Base-by-base conservation (phyloP, 257 asterid species). In the Rubia yunnanensis region DNA sequence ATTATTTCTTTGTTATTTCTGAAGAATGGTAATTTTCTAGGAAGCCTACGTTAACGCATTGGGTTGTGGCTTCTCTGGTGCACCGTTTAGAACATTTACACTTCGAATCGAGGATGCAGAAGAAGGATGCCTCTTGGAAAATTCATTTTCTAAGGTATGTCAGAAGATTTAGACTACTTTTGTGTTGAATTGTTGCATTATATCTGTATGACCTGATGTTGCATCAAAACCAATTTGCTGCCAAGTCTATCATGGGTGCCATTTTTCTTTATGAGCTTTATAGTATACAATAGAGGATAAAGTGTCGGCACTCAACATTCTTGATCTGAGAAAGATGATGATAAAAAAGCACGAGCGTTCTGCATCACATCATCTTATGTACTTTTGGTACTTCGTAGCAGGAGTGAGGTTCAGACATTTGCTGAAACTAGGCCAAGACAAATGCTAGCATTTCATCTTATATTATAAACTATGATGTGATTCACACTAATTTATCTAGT, bases 21-120 rank as follows among this genome's bases (percentile, higher is more conserved):
- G 9, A 22, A 41, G 64, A 24, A 17, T 64, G 7, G n/a, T 28
- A 66, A 14, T 15, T 65, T 83, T 75, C 32, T 87, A 85, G 98
- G 98, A 91, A 85, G 95, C 96, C 49, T 91, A 91, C 72, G 98
- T 86, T 41, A 91, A 91, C 80, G 98, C 98, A 66, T 59, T 88
- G 57, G 98, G 98, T 41, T 76, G 74, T 60, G 98, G 98, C 56
- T 85, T 92, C 78, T 88, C 96, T 3, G 88, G 86, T 77, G 94
- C 95, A 65, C 96, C 96, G 34, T 92, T 92, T 84, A 85, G 76
- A 71, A 86, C 92, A 55, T 91, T 88, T 71, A 82, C 90, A 60
- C 76, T 92, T 64, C 75, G 71, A 34, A 58, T 66, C 70, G 72
- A 70, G 56, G 67, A 50, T 54, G 74, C 55, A 28, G 26, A n/a